phyloP scores from a whole-genome alignment of 768 basidiomycete species.

The Auriscalpium microsporum region DNA sequence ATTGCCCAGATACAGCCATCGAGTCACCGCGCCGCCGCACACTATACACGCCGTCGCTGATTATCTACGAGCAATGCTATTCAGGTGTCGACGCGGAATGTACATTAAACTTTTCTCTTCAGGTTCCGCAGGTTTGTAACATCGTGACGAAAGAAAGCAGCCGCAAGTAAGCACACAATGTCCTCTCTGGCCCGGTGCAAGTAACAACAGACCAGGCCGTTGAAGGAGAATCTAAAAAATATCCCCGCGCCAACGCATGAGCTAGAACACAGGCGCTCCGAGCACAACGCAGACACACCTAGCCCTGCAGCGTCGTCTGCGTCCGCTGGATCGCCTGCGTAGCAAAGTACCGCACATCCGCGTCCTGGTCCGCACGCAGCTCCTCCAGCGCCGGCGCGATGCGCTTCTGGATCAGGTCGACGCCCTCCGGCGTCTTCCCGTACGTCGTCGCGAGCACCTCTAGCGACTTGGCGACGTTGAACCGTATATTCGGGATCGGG shows the following conservation, averaged over 20 bases:
- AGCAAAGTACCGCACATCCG: constrained; percentile 95
- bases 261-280: background rate
- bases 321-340: constrained; percentile 66
- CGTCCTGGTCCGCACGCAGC: constrained; percentile 82
- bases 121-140: constrained; percentile 6
- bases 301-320: constrained; percentile 27
- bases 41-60: background rate
- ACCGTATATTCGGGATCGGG: constrained; percentile 97
- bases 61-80: background rate
- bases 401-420: constrained; percentile 61
- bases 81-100: background rate
- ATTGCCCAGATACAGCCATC: too few relatives aligned
- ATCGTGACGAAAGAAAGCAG: constrained; percentile 3
- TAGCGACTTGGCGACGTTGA: constrained; percentile 94
- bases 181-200: too few relatives aligned
- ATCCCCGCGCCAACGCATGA: background rate
- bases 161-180: too few relatives aligned
- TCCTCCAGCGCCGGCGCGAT: constrained; percentile 80
- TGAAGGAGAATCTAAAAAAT: background rate
- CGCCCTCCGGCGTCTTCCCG: constrained; percentile 53
- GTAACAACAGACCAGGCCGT: background rate
- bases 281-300: constrained; percentile 21
- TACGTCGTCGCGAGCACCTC: constrained; percentile 79
- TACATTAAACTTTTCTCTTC: constrained; percentile 13
- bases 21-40: too few relatives aligned